Evolutionary conservation across 805 yeast genomes (phyloP).

Genomic region (Teunomyces barrocoloradensis): DNA sequence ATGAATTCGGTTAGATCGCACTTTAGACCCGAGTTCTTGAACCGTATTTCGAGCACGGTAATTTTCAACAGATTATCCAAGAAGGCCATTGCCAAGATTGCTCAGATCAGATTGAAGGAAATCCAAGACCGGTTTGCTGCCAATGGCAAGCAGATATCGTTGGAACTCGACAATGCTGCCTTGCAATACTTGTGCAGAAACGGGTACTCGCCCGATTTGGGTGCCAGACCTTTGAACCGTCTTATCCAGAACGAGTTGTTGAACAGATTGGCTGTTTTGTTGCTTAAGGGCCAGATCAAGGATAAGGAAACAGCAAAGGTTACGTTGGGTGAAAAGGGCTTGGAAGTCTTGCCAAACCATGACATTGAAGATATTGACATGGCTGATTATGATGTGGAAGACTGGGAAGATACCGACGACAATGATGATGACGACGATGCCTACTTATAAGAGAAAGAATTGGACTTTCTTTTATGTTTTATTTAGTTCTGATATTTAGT

Average conservation of each 20-base stretch:
- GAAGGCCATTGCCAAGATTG: constrained; percentile 90
- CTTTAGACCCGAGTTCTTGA: constrained; percentile 96
- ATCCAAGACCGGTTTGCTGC: constrained; percentile 81
- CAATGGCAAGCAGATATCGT: constrained; percentile 73
- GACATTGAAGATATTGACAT: constrained; percentile 50
- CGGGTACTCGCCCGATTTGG: constrained; percentile 91
- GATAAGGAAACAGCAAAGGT: constrained; percentile 87
- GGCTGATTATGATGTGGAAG: constrained; percentile 57
- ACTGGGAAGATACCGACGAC: constrained; percentile 58
- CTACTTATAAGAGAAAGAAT: background rate
- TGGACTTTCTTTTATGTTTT: background rate
- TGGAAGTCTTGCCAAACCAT: constrained; percentile 85
- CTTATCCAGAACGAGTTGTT: constrained; percentile 85
- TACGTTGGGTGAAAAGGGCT: constrained; percentile 54
- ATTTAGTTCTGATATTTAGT: constrained; percentile 3
- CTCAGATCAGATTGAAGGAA: constrained; percentile 77
- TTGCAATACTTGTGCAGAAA: constrained; percentile 75
- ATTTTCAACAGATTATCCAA: constrained; percentile 90
- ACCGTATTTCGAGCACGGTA: constrained; percentile 91
- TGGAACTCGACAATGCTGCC: constrained; percentile 74
- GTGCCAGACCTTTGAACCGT: constrained; percentile 95
- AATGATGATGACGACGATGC: constrained; percentile 50
- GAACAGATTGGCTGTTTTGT: constrained; percentile 84
- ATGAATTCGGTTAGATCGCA: constrained; percentile 82
- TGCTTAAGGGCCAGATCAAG: constrained; percentile 78